A percentile compares a stretch with the other conserved stretches of the same genome.
Evolutionary conservation across 441 rosid genomes (phyloP).

Genomic region (Cnidoscolus chayamansa): DNA sequence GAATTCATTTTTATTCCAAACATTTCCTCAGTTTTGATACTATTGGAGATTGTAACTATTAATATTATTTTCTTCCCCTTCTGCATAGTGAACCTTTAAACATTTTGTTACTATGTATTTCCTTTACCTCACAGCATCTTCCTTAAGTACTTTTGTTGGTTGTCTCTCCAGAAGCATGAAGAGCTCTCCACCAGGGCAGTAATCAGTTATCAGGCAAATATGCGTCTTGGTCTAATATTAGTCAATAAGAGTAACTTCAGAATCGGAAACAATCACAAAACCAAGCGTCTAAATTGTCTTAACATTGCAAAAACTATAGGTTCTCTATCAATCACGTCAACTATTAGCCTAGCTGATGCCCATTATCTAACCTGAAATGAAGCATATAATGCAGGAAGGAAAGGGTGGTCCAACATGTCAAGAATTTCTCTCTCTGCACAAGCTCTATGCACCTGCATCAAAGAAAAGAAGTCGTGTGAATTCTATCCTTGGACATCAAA

Average conservation of each 20-base stretch:
- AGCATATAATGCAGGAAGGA: constrained; percentile 95
- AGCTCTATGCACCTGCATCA: constrained; percentile 86
- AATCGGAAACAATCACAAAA: background rate
- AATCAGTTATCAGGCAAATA: constrained; percentile 91
- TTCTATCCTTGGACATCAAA: background rate
- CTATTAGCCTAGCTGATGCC: background rate
- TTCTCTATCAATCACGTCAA: background rate
- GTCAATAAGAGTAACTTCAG: background rate
- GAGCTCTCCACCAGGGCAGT: constrained; percentile 93
- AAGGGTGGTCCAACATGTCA: constrained; percentile 92
- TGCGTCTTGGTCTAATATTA: constrained; percentile 77
- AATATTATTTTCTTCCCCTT: too few relatives aligned
- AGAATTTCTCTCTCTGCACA: constrained; percentile 96
- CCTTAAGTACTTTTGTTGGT: constrained; percentile 76
- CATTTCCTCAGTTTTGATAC: too few relatives aligned
- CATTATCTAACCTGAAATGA: constrained; percentile 76
- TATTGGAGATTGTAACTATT: too few relatives aligned
- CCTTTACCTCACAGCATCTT: constrained; percentile 79
- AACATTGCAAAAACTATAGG: background rate
- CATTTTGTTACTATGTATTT: background rate
- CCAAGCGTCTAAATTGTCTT: too few relatives aligned
- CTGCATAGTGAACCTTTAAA: background rate
- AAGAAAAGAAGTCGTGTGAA: constrained; percentile 4
- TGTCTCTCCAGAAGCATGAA: constrained; percentile 89
- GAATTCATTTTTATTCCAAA: too few relatives aligned